Percentiles rank a stretch among this genome's conserved stretches.
phyloP scores from a whole-genome alignment of 23 red algal genomes.

The Gracilaria caudata region DNA sequence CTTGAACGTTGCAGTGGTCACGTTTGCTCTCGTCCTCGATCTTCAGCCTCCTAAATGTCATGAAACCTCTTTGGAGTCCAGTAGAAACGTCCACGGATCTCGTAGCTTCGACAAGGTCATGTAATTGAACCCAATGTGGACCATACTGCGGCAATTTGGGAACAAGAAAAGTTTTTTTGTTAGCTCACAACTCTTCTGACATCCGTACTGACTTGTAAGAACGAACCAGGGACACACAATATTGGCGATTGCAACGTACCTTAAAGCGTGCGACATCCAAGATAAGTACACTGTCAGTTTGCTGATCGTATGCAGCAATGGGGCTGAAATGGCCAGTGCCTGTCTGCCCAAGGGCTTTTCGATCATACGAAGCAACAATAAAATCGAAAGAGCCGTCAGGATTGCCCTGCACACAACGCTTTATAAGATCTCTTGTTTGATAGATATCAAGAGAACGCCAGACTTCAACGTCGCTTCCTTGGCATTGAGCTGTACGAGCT shows the following conservation, averaged over 20 bases:
- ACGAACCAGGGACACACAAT: neutral
- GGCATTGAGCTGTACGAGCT: slow-evolving; percentile 63
- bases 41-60: slow-evolving; percentile 23
- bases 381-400: slow-evolving; percentile 50
- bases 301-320: slow-evolving; percentile 71
- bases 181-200: neutral
- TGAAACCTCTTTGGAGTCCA: slow-evolving; percentile 62
- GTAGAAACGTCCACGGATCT: slow-evolving; percentile 46
- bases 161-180: neutral
- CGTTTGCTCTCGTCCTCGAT: neutral
- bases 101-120: slow-evolving; percentile 56
- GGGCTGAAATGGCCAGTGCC: slow-evolving; percentile 87
- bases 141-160: slow-evolving; percentile 45
- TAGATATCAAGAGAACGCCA: slow-evolving; percentile 8
- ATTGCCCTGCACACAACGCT: slow-evolving; percentile 13
- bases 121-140: slow-evolving; percentile 78
- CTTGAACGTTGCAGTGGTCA: neutral
- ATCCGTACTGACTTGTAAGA: neutral
- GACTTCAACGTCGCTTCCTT: slow-evolving; percentile 53
- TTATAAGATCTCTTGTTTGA: slow-evolving; percentile 20
- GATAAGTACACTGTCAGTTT: slow-evolving; percentile 74
- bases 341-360: slow-evolving; percentile 71
- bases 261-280: slow-evolving; percentile 90
- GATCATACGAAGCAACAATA: slow-evolving; percentile 61
- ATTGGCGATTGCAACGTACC: slow-evolving; percentile 10